Conservation (phyloP, 441 rosid species). For the Mallotus japonicus region DNA sequence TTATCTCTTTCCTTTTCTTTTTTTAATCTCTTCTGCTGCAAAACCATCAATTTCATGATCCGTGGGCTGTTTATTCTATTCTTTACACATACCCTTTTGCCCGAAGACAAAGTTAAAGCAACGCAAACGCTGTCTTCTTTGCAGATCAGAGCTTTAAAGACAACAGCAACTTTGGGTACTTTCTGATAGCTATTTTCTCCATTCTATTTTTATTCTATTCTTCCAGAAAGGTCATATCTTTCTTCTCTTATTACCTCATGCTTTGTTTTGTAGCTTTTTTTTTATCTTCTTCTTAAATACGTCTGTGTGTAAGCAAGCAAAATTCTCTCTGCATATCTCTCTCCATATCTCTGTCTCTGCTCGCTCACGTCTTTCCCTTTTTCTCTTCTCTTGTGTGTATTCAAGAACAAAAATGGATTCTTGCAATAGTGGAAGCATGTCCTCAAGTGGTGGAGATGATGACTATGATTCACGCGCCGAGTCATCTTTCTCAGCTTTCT, state of each 20-base stretch:
- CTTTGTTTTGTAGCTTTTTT: constrained; percentile 28
- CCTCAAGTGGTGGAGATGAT: constrained; percentile 67
- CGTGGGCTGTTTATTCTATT: constrained; percentile 29
- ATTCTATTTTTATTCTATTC: constrained; percentile 13
- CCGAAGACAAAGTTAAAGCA: constrained; percentile 28
- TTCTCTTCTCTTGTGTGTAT: neutral
- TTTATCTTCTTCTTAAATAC: constrained; percentile 21
- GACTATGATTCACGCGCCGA: constrained; percentile 57
- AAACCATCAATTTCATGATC: constrained; percentile 33
- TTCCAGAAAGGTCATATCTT: constrained; percentile 25
- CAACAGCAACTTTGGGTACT: constrained; percentile 28
- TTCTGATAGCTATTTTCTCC: constrained; percentile 23
- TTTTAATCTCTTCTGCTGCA: constrained; percentile 9
- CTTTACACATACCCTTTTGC: constrained; percentile 22
- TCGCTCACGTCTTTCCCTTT: constrained; percentile 19
- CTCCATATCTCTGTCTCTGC: constrained; percentile 18
- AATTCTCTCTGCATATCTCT: constrained; percentile 22
- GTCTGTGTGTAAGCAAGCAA: constrained; percentile 15
- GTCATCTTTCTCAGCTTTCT: constrained; percentile 41
- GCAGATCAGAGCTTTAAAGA: constrained; percentile 38
- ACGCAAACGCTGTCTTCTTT: constrained; percentile 26
- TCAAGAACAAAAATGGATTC: constrained; percentile 53
- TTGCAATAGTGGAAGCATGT: constrained; percentile 66
- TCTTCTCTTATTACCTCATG: constrained; percentile 30
- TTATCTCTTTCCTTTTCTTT: neutral